Evolutionary conservation across 2,329 filamentous ascomycete species (phyloP).

Genomic region (Cytospora leucostoma): DNA sequence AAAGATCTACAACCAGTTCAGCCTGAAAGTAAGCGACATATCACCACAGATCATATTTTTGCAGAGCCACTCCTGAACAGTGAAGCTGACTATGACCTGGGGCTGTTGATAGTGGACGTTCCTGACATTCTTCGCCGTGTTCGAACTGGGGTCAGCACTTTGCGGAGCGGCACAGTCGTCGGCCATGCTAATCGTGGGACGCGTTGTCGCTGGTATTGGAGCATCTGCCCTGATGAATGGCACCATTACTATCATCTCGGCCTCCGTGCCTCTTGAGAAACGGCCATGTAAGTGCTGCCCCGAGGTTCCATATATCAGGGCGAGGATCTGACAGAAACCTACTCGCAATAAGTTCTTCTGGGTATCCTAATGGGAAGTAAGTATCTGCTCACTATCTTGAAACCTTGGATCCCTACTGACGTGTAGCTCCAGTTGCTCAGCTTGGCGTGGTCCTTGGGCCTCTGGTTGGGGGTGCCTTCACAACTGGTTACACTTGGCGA

Average conservation of each 20-base stretch:
- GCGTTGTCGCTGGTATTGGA: slow-evolving; percentile 17
- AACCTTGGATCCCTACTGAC: background rate
- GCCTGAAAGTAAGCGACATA: background rate
- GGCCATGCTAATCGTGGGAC: slow-evolving; percentile 16
- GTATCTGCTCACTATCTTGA: background rate
- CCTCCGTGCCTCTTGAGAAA: background rate
- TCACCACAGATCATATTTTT: background rate
- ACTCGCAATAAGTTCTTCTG: too few species aligned
- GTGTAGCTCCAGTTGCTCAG: slow-evolving; percentile 38
- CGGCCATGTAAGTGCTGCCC: too few species aligned
- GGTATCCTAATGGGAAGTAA: too few species aligned
- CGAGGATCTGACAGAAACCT: too few species aligned
- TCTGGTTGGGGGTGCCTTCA: slow-evolving; percentile 47
- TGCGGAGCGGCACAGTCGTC: slow-evolving; percentile 8
- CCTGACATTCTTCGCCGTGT: slow-evolving; percentile 17
- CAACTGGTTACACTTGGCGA: slow-evolving; percentile 44
- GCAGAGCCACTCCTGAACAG: background rate
- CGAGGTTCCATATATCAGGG: too few species aligned
- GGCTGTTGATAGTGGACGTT: background rate
- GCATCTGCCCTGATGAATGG: slow-evolving; percentile 9
- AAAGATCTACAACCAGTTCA: slow-evolving; percentile 27
- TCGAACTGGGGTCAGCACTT: slow-evolving; percentile 17
- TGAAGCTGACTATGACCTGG: background rate
- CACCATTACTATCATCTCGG: background rate
- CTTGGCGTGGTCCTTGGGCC: slow-evolving; percentile 50